phyloP scores from a whole-genome alignment of 2,329 filamentous ascomycete species.

The Alternaria arbusti region DNA sequence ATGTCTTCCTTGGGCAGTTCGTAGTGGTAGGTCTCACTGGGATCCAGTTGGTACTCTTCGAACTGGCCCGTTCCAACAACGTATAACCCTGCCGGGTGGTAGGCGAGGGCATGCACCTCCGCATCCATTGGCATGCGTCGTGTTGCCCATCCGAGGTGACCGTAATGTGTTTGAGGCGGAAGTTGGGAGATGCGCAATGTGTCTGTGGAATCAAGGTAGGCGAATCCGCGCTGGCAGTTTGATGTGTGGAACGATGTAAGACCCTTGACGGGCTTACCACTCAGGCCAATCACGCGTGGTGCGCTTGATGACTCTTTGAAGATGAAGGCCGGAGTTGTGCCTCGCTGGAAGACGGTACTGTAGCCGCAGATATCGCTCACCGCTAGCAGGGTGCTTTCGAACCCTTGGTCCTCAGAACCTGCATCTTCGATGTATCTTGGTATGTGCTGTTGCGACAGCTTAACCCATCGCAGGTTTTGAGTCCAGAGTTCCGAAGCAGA shows the following conservation, averaged over 20 bases:
- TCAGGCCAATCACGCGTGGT: constrained; percentile 76
- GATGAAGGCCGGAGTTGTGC: constrained; percentile 79
- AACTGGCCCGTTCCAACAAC: constrained; percentile 72
- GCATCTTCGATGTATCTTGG: constrained; percentile 63
- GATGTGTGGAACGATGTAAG: constrained; percentile 79
- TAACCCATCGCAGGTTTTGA: constrained; percentile 74
- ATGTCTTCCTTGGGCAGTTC: constrained; percentile 75
- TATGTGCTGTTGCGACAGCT: constrained; percentile 71
- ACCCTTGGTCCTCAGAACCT: constrained; percentile 54
- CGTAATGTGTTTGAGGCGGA: constrained; percentile 69
- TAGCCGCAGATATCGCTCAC: constrained; percentile 76
- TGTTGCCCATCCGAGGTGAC: constrained; percentile 77
- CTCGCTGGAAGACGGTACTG: constrained; percentile 81
- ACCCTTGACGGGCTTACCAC: constrained; percentile 70
- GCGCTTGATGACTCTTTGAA: constrained; percentile 79
- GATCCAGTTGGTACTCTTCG: constrained; percentile 76
- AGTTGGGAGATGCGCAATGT: constrained; percentile 76
- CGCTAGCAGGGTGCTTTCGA: constrained; percentile 59
- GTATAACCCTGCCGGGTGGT: constrained; percentile 79
- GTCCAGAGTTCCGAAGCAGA: constrained; percentile 55
- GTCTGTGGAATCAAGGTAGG: constrained; percentile 70
- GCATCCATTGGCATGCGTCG: constrained; percentile 73
- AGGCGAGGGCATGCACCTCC: constrained; percentile 75
- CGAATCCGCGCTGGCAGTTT: constrained; percentile 80
- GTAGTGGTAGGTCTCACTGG: constrained; percentile 81